Base-by-base conservation (phyloP, 1,139 yeast species). In the Sugiyamaella neomexicana region DNA sequence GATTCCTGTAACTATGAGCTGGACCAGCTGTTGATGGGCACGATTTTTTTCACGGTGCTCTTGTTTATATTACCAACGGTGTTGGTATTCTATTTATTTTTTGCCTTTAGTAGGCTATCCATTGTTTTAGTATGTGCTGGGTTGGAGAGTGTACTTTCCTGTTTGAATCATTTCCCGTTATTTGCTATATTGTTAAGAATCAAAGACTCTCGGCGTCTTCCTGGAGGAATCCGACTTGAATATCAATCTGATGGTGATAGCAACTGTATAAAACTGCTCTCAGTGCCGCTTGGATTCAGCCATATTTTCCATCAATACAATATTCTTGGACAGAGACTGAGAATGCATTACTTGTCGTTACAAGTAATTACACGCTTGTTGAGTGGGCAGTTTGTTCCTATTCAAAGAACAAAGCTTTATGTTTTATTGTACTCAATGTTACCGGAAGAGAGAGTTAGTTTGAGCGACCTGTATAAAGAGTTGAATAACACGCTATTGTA, bases 11-110 rank as follows among this genome's bases (percentile, higher is more conserved):
- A 80, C 62, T 91, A 88, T 68, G 93, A 88, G 56, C 74, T 91
- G 37, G 97, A 93, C 68, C 97, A 91, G 65, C 75, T 93, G 55
- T 74, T 95, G 52, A 74, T 93, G 68, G 99, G 99, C 0, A 93
- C 97, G 0, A 78, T 95, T 56, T 71, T 93, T 32, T 93, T 93
- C 71, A 89, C 95, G 58, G 81, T 91, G 15, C 74, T 89, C 57
- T 72, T 86, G 0, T 87, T 90, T 61, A 73, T 95, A 46, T 71
- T 90, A 51, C 99, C 99, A 1, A 93, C 99, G 0, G 86, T 89
- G 3, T 71, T 86, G 65, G 95, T 95, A 37, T 93, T 91, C 67
- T 93, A 95, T 67, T 66, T 84, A 37, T 81, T 86, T 46, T 93
- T 89, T 69, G 86, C 89, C 20, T 61, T 79, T 0, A 72, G 84